phyloP scores from a whole-genome alignment of 2,329 filamentous ascomycete species.

The Aureobasidium sp. region DNA sequence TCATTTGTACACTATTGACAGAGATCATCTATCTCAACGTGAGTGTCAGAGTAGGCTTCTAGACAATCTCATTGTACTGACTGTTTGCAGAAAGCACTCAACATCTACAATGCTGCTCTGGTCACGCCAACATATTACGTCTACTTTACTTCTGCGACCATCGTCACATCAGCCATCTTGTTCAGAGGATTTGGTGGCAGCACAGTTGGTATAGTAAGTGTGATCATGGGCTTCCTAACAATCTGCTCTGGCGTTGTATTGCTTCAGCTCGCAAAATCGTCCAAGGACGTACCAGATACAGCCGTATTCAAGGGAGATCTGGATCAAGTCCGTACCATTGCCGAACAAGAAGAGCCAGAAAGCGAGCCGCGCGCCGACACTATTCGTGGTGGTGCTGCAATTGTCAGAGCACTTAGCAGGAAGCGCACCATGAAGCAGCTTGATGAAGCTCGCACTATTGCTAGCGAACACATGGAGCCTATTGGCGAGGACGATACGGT shows the following conservation, averaged over 20 bases:
- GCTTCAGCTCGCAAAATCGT: constrained; percentile 92
- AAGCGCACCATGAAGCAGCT: constrained; percentile 69
- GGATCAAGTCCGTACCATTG: constrained; percentile 90
- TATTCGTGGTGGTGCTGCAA: constrained; percentile 81
- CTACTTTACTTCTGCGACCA: constrained; percentile 92
- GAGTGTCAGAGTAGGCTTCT: constrained; percentile 34
- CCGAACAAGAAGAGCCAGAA: constrained; percentile 92
- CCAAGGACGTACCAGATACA: constrained; percentile 91
- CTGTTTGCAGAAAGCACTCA: constrained; percentile 80
- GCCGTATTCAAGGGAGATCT: constrained; percentile 89
- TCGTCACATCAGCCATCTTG: constrained; percentile 83
- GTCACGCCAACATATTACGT: constrained; percentile 99
- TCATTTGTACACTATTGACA: constrained; percentile 76
- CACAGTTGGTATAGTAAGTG: constrained; percentile 68
- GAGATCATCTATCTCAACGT: constrained; percentile 96
- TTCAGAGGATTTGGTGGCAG: constrained; percentile 93
- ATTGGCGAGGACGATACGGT: constrained; percentile 71
- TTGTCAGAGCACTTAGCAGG: constrained; percentile 72
- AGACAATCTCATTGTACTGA: constrained; percentile 10
- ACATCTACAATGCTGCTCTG: constrained; percentile 91
- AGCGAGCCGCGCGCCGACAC: constrained; percentile 93
- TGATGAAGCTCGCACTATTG: constrained; percentile 68
- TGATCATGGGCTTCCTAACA: constrained; percentile 85
- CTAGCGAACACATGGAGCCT: constrained; percentile 71
- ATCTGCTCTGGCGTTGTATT: constrained; percentile 91